A percentile compares a stretch with the other conserved stretches of the same genome.
Evolutionary conservation across 1,139 yeast species (phyloP).

Genomic region (Neolecta irregularis): DNA sequence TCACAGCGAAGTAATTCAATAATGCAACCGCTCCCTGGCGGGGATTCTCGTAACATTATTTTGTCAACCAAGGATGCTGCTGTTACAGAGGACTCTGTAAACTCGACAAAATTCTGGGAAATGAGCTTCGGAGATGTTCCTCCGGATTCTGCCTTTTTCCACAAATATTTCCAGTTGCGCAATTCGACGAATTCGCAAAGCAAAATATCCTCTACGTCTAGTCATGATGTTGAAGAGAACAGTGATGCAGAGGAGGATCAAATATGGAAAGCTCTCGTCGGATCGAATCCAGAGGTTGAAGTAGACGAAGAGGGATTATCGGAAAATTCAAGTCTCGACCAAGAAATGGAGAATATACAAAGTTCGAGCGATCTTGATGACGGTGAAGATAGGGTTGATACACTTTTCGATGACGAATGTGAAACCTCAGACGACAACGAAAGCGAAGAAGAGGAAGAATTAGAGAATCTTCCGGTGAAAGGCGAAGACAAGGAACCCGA

Average conservation of each 20-base stretch:
- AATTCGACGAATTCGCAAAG: slow-evolving; percentile 19
- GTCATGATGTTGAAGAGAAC: slow-evolving; percentile 18
- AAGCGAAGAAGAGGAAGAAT: slow-evolving; percentile 19
- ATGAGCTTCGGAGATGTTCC: slow-evolving; percentile 49
- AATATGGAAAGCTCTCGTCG: slow-evolving; percentile 33
- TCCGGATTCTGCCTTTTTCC: slow-evolving; percentile 82
- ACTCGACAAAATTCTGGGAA: slow-evolving; percentile 68
- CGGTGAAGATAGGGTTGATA: slow-evolving; percentile 23
- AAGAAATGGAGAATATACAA: slow-evolving; percentile 3
- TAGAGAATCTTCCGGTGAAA: slow-evolving; percentile 21
- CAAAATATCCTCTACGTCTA: slow-evolving; percentile 26
- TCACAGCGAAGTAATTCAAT: slow-evolving; percentile 53
- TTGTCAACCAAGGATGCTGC: slow-evolving; percentile 36
- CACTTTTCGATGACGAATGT: slow-evolving; percentile 15
- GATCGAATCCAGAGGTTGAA: slow-evolving; percentile 70
- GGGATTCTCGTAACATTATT: slow-evolving; percentile 57
- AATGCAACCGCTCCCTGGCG: slow-evolving; percentile 95
- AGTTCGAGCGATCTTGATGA: slow-evolving; percentile 9
- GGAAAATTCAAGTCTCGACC: slow-evolving; percentile 23
- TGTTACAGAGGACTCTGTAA: slow-evolving; percentile 44
- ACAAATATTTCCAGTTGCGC: slow-evolving; percentile 54
- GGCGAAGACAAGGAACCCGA: slow-evolving; percentile 12
- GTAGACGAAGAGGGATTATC: slow-evolving; percentile 37
- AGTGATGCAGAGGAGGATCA: slow-evolving; percentile 17
- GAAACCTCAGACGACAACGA: slow-evolving; percentile 19